Evolutionary conservation across 202 grass and related monocot species (phyloP).

Genomic region (Tripidium arundinaceum): DNA sequence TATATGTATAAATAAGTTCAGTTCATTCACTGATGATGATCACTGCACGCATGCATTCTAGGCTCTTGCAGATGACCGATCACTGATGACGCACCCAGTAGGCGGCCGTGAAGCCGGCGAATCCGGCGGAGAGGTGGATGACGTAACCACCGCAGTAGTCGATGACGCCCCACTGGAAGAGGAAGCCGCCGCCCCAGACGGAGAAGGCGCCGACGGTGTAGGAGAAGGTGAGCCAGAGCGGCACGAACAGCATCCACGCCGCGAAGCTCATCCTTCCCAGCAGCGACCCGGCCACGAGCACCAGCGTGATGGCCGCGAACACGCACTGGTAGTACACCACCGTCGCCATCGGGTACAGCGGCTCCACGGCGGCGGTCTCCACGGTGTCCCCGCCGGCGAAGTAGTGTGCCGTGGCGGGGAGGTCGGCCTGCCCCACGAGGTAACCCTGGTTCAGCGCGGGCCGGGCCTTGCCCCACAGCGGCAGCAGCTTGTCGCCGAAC

Average conservation of each 20-base stretch:
- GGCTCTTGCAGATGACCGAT: too few species aligned
- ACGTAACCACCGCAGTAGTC: slow-evolving; percentile 57
- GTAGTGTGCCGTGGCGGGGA: slow-evolving; percentile 42
- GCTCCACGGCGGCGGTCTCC: slow-evolving; percentile 18
- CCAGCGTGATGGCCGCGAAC: slow-evolving; percentile 45
- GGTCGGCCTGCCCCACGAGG: slow-evolving; percentile 29
- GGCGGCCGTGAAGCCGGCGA: slow-evolving; percentile 45
- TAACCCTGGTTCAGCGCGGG: slow-evolving; percentile 44
- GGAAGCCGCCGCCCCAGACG: slow-evolving; percentile 49
- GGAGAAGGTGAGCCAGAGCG: slow-evolving; percentile 52
- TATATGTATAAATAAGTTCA: too few species aligned
- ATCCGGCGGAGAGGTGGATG: slow-evolving; percentile 39
- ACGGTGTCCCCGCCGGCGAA: neutral
- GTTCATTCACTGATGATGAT: too few species aligned
- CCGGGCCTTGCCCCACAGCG: slow-evolving; percentile 53
- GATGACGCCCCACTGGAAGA: slow-evolving; percentile 45
- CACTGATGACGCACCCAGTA: too few species aligned
- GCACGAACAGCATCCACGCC: slow-evolving; percentile 53
- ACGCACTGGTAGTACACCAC: slow-evolving; percentile 49
- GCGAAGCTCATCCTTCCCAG: slow-evolving; percentile 46
- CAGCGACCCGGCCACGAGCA: slow-evolving; percentile 33
- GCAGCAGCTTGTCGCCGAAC: slow-evolving; percentile 57
- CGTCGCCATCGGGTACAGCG: slow-evolving; percentile 40
- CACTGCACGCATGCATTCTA: too few species aligned
- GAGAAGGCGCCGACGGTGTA: slow-evolving; percentile 51